Base-by-base conservation (phyloP, 352 stramenopile genomes). In the Phytophthora meadii region DNA sequence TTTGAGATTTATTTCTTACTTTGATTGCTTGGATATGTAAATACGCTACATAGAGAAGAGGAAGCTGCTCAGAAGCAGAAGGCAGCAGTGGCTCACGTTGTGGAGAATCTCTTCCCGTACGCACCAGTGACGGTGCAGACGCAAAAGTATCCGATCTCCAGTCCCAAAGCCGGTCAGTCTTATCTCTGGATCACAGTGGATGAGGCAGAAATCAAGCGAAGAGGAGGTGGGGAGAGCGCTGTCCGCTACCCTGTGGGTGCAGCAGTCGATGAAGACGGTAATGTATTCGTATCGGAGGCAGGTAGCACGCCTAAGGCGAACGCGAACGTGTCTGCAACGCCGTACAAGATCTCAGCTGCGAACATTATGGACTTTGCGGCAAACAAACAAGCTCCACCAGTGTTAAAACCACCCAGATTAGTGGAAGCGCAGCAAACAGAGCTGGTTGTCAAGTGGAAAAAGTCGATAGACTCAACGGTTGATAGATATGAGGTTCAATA, bases 101-200 rank as follows among this genome's bases (percentile, higher is more conserved):
- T 94, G 5, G 83, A 88, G 51, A 91, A 94, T 51, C 71, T 94
- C 22, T 94, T 90, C 36, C 76, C 86, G 19, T 94, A 92, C 55
- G 84, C 82, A 15, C 86, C 86, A 4, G 86, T 94, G 50, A 68
- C 68, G n/a, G 82, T 92, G 28, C 74, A 92, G 66, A 82, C 82
- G 28, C 82, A 94, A 67, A 82, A 81, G 68, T 90, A 90, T 49
- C 81, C 80, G n/a, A 53, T 63, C 6, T 61, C 47, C 0, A 90
- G 82, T 14, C 65, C 82, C 1, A 80, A 90, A 39, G 81, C 85
- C 11, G 83, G 82, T 0, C 74, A 93, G 37, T 74, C 74, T 5
- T 94, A 92, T 36, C 65, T 94, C 11, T 94, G 86, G 86, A 89
- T 94, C 61, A 81, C 72, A 36, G 70, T 92, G 3, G 83, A 94